Evolutionary conservation across 768 basidiomycete species (phyloP), one percentile per base, ranked within the genome.

Genomic region (Postia placenta): DNA sequence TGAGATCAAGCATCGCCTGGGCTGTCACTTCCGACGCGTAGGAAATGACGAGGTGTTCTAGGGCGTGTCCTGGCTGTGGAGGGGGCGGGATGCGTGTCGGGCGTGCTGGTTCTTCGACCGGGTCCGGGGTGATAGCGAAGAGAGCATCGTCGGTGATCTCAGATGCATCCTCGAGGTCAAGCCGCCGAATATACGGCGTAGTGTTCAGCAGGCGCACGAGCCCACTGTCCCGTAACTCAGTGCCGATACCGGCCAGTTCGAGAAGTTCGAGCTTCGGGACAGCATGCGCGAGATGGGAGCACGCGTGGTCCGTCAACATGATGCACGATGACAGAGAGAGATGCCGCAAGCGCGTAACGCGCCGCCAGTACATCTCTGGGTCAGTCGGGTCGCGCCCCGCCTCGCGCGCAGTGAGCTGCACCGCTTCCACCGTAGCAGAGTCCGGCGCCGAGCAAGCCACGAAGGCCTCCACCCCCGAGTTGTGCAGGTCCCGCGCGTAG

Each of bases 161-260:
- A 11, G 67, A 64, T 5, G 89, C 89, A 55, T 91, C 87, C 60
- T 95, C 93, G n/a, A 96, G 69, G 62, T 96, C 93, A 35, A 95
- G 67, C 39, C 79, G 79, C 47, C 81, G 75, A 41, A 96, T 81
- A 52, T 73, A 64, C 1, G 87, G 87, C 2, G 83, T 84, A 12
- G 84, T 85, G 39, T 66, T 67, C 28, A 96, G 67, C 19, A 96
- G 72, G 37, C 74, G 73, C 15, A 90, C 68, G 5, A 96, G 67
- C n/a, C 91, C 92, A 2, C 77, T 78, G 52, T 89, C 81, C 53
- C 74, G 78, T 52, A 93, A 64, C 40, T 82, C 79, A 11, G 73
- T 60, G 11, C 87, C 85, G 20, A 94, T 78, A 7, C 83, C 81
- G 0, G 84, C 88, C 49, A 94, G 62, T 66, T 96, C 92, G 37